phyloP scores from a whole-genome alignment of 768 basidiomycete genomes.

The Clitopilus passeckerianus region DNA sequence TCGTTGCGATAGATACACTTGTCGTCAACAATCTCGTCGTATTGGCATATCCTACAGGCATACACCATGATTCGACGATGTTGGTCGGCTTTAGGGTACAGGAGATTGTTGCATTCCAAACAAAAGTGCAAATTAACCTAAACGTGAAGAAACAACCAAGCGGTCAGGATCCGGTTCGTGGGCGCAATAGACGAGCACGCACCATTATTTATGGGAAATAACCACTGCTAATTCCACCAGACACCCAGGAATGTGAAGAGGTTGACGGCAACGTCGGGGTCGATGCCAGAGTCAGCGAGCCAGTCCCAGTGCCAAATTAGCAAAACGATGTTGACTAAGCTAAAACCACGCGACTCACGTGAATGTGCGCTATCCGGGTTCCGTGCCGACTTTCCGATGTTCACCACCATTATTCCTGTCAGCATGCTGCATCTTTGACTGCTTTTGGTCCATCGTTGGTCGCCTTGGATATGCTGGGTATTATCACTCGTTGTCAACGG shows the following conservation, averaged over 20 bases:
- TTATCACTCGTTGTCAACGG: neutral
- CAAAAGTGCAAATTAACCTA: constrained; percentile 89
- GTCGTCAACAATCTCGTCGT: constrained; percentile 82
- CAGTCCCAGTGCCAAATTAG: neutral
- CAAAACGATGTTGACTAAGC: neutral
- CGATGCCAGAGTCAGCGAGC: neutral
- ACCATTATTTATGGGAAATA: neutral
- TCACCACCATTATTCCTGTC: neutral
- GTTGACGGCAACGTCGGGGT: neutral
- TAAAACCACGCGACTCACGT: neutral
- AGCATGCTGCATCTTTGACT: neutral
- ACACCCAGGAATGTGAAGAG: neutral
- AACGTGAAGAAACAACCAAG: constrained; percentile 32
- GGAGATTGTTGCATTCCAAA: constrained; percentile 90
- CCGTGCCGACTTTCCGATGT: neutral
- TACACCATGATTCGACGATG: constrained; percentile 84
- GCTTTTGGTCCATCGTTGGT: neutral
- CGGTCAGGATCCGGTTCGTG: neutral
- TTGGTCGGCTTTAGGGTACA: constrained; percentile 90
- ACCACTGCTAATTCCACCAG: constrained; percentile 41
- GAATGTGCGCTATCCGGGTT: neutral
- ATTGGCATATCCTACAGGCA: constrained; percentile 85
- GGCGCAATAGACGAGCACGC: neutral
- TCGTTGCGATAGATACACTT: constrained; percentile 93
- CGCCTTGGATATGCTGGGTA: neutral